Evolutionary conservation across 257 asterid species (phyloP), one percentile per base, ranked within the genome.

Genomic region (Solanum peruvianum): DNA sequence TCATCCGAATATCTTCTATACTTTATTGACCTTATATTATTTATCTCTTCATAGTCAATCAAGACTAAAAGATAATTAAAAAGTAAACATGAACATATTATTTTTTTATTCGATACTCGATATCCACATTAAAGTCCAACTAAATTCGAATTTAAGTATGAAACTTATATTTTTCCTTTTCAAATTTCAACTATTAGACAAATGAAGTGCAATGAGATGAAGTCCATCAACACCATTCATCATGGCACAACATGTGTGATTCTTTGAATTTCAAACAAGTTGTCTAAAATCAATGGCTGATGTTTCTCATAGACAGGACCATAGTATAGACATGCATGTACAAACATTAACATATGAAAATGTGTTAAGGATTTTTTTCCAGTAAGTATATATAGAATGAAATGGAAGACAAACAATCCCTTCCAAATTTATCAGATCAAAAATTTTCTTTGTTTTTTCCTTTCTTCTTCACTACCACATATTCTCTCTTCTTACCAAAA

Each of bases 391-490:
- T 87, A 87, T 60, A 5, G 67, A 39, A 56, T 18, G 14, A 39
- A 76, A 35, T 86, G 45, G 52, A 39, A 73, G 41, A 81, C 85
- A 31, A 81, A 41, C 69, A 81, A 81, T 81, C 69, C 27, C 69
- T 29, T 81, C 69, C 69, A 81, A 81, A 81, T 81, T 81, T 81
- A 49, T 81, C 71, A 86, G 56, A 56, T 29, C 64, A 87, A 87
- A 42, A 42, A 0, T 7, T 27, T 49, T 45, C 56, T 78, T 80
- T 87, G 7, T 21, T 86, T 66, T 66, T 77, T 31, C 35, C 85
- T 47, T 45, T 87, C 66, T 86, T 73, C 83, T 44, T 64, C 80
- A 39, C 84, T 86, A 70, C 85, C 88, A 81, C 85, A 75, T 58
- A 75, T 67, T 73, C 88, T 45, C 14, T 69, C 87, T 58, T 67